A percentile compares a stretch with the other conserved stretches of the same genome.
Conservation (phyloP, 108 stramenopile genomes). For the Licmophora abbreviata region DNA sequence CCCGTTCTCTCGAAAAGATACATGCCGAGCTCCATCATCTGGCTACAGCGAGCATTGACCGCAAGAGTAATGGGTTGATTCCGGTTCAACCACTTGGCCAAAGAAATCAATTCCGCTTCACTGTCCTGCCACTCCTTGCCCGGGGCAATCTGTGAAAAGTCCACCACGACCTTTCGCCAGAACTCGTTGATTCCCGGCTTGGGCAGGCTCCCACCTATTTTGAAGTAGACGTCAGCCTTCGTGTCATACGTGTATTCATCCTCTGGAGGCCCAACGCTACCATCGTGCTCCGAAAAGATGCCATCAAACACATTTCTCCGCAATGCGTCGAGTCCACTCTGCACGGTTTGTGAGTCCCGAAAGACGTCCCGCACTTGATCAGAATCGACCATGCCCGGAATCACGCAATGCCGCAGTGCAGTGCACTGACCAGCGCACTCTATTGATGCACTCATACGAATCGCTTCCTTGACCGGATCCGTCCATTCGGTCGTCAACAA, state of each 20-base stretch:
- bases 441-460: constrained; percentile 66
- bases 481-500: constrained; percentile 58
- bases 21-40: constrained; percentile 42
- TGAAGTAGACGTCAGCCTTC: constrained; percentile 48
- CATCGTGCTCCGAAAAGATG: constrained; percentile 48
- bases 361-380: constrained; percentile 45
- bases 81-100: constrained; percentile 42
- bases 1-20: constrained; percentile 63
- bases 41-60: constrained; percentile 50
- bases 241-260: constrained; percentile 37
- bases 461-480: constrained; percentile 43
- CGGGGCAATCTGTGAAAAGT: constrained; percentile 32
- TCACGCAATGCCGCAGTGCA: constrained; percentile 70
- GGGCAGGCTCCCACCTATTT: constrained; percentile 35
- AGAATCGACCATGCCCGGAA: constrained; percentile 30
- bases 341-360: constrained; percentile 18
- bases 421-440: constrained; percentile 86
- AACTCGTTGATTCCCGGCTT: constrained; percentile 41
- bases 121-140: constrained; percentile 12
- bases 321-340: constrained; percentile 37
- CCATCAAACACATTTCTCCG: constrained; percentile 50
- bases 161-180: constrained; percentile 80
- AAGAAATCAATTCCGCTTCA: constrained; percentile 15
- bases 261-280: constrained; percentile 28
- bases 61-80: constrained; percentile 57